Base-by-base conservation (phyloP, 2,329 filamentous ascomycete genomes). In the Neoascochyta sp. region DNA sequence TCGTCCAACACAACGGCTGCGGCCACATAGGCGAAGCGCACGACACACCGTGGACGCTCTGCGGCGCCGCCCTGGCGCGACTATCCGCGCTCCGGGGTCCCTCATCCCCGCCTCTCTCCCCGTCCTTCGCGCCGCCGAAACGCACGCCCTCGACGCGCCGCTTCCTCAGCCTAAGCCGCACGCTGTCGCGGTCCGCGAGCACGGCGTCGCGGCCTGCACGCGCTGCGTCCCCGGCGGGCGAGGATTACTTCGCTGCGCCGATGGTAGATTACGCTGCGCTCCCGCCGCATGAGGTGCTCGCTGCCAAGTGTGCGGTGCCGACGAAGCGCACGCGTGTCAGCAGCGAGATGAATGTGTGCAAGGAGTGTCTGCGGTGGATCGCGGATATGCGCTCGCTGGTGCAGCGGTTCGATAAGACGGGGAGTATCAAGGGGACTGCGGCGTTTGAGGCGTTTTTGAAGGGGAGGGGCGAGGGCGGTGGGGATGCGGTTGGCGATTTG, bases 1-100 rank as follows among this genome's bases (percentile, higher is more conserved):
- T 51, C 40, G 55, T 48, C n/a, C 43, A 48, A 25, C 56, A 60
- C 26, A 49, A 48, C 18, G 57, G 58, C 23, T 62, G 58, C 37
- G 55, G 53, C n/a, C 58, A 62, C 27, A 46, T 55, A 24, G 55
- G 48, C 13, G 45, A 50, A 34, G 42, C 47, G 8, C 41, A 55
- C 34, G 34, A 37, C 10, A 31, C 40, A 4, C 46, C 49, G 9
- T 60, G 47, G 46, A 56, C 54, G 3, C 45, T 58, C 16, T 62
- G 58, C 43, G 26, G 38, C 26, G 16, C 20, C 4, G 57, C 54
- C 9, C 27, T 52, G 19, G 33, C 39, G 14, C 40, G 44, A 4
- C 47, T 62, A 6, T 41, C 45, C 15, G 26, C 32, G 8, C 40
- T 47, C 2, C 54, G 55, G 16, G 50, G 54, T 8, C 56, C 54